Conservation (phyloP, 768 basidiomycete species). For the Tremella fuciformis region DNA sequence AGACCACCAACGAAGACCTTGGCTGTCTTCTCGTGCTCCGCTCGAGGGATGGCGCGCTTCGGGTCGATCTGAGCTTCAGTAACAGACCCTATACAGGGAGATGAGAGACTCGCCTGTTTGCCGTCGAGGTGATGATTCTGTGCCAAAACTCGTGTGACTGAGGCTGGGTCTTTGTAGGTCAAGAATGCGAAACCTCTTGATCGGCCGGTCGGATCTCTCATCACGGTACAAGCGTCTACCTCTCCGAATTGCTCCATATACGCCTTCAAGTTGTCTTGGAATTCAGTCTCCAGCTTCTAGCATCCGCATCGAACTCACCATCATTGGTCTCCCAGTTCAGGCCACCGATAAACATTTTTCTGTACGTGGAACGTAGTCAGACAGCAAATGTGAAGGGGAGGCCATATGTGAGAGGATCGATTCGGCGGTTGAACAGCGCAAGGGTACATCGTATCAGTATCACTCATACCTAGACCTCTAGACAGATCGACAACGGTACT, state of each 20-base stretch:
- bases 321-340: slow-evolving; percentile 99
- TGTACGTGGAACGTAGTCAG: slow-evolving; percentile 49
- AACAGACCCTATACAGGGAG: not conserved
- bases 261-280: slow-evolving; percentile 55
- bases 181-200: slow-evolving; percentile 97
- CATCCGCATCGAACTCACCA: slow-evolving; percentile 70
- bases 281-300: slow-evolving; percentile 47
- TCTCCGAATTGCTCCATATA: slow-evolving; percentile 96
- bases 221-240: slow-evolving; percentile 96
- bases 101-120: slow-evolving; percentile 74
- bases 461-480: slow-evolving; percentile 70
- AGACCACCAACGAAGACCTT: slow-evolving; percentile 96
- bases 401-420: slow-evolving; percentile 4
- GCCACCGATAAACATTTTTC: slow-evolving; percentile 99
- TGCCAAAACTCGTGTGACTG: slow-evolving; percentile 93
- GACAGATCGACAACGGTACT: slow-evolving; percentile 53
- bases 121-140: slow-evolving; percentile 93
- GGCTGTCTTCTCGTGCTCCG: slow-evolving; percentile 78
- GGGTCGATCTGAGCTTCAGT: slow-evolving; percentile 94
- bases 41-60: slow-evolving; percentile 95
- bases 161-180: slow-evolving; percentile 87
- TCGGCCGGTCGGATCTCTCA: slow-evolving; percentile 91
- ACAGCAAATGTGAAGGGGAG: not conserved
- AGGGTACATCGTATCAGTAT: slow-evolving; percentile 57
- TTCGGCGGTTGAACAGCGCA: slow-evolving; percentile 5